Evolutionary conservation across 768 basidiomycete species (phyloP).

Genomic region (Xanthoconium stramineum): DNA sequence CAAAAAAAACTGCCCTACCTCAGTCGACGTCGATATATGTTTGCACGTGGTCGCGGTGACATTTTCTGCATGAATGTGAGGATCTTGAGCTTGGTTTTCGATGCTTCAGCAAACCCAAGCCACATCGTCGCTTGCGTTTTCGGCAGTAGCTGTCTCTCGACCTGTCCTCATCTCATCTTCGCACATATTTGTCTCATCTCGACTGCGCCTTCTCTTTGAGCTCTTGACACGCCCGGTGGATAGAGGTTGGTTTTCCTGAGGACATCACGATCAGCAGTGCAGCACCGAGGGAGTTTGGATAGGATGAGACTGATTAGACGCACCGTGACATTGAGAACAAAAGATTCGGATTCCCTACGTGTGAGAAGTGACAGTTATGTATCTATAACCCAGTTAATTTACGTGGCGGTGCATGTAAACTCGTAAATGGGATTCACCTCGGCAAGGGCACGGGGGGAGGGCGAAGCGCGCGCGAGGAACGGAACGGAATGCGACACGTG

Average conservation of each 20-base stretch:
- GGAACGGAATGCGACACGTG: too few relatives aligned
- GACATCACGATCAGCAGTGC: slow-evolving; percentile 1
- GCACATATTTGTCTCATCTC: slow-evolving; percentile 11
- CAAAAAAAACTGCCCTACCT: slow-evolving; percentile 18
- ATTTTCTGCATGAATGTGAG: slow-evolving; percentile 6
- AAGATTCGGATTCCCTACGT: slow-evolving; percentile 67
- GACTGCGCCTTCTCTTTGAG: slow-evolving; percentile 4
- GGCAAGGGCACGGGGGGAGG: too few relatives aligned
- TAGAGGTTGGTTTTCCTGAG: slow-evolving; percentile 15
- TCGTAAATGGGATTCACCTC: too few relatives aligned
- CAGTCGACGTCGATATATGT: slow-evolving; percentile 5
- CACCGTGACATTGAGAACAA: slow-evolving; percentile 62
- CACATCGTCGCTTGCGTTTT: slow-evolving; percentile 10
- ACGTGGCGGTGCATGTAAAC: too few relatives aligned
- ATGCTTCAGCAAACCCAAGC: too few relatives aligned
- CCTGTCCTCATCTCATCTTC: slow-evolving; percentile 14
- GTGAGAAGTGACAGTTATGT: too few relatives aligned
- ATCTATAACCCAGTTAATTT: too few relatives aligned
- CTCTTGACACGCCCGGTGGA: slow-evolving; percentile 11
- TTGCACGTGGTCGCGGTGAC: neutral
- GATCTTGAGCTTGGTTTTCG: slow-evolving; percentile 23
- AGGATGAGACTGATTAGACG: slow-evolving; percentile 14
- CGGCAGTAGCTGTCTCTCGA: slow-evolving; percentile 5
- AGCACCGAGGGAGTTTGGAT: neutral
- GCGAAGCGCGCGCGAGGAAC: too few relatives aligned